phyloP scores from a whole-genome alignment of 2,329 filamentous ascomycete species.

The Venturia asperata region DNA sequence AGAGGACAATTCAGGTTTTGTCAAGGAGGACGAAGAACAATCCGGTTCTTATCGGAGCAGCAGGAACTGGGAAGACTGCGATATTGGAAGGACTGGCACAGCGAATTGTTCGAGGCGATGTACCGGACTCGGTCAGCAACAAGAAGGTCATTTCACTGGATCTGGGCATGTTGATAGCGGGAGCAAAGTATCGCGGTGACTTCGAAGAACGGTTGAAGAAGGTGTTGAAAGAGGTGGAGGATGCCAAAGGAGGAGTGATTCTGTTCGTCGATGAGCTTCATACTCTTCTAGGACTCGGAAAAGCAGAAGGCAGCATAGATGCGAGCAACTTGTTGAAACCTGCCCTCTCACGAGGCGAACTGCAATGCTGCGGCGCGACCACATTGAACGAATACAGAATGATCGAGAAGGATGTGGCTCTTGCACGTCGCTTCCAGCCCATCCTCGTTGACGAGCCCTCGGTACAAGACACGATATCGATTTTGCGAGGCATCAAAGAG shows the following conservation, averaged over 20 bases:
- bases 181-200: conserved; percentile 90
- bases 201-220: conserved; percentile 92
- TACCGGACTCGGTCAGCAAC: conserved; percentile 92
- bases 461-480: conserved; percentile 89
- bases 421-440: conserved; percentile 88
- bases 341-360: conserved; percentile 80
- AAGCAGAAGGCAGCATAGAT: conserved; percentile 93
- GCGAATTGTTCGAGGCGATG: conserved; percentile 83
- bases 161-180: conserved; percentile 85
- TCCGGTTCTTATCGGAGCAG: conserved; percentile 84
- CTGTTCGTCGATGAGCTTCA: conserved; percentile 95
- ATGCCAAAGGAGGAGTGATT: conserved; percentile 82
- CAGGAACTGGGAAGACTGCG: conserved; percentile 90
- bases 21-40: conserved; percentile 94
- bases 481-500: conserved; percentile 92
- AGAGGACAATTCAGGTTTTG: conserved; percentile 87
- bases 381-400: conserved; percentile 85
- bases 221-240: conserved; percentile 83
- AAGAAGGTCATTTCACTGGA: conserved; percentile 85
- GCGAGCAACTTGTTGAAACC: conserved; percentile 93
- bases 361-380: conserved; percentile 93
- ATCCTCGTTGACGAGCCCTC: conserved; percentile 88
- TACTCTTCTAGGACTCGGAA: conserved; percentile 82
- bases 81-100: conserved; percentile 85
- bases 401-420: conserved; percentile 92